Base-by-base conservation (phyloP, 129 eudicot genomes). In the Logfia minima region DNA sequence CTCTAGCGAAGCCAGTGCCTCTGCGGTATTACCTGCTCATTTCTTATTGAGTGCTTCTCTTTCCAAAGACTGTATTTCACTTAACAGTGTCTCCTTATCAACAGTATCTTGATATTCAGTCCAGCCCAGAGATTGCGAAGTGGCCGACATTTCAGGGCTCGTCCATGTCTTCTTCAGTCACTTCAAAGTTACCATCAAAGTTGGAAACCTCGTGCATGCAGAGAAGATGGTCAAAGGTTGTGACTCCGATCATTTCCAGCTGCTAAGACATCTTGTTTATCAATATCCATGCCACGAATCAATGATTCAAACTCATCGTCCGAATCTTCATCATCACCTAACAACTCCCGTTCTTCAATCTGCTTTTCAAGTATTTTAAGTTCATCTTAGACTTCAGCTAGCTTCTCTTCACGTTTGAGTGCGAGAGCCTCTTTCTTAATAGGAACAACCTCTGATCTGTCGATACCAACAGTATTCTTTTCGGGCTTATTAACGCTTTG, bases 51-150 rank as follows among this genome's bases (percentile, higher is more conserved):
- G 75, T 31, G 96, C 96, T 82, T 92, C 93, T 69, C 76, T 75
- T 82, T 89, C 89, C 58, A 92, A 83, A 32, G 88, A 82, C 39
- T 79, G 88, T 70, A 92, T 83, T 85, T 92, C 92, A 70, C 66
- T 79, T 74, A 24, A 55, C 7, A 80, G 58, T 45, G 75, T 66
- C 78, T 88, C 89, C 23, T 75, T 80, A n/a, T 86, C 84, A 77
- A 62, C 81, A 58, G 79, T 70, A 16, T 70, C 75, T 21, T 79
- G 62, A 9, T 90, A 97, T 61, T 88, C 96, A 23, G 80, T 84
- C 98, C 98, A 94, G 60, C 98, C 98, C 74, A 94, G 71, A 7
- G 97, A 94, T 75, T 89, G 84, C n/a, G 91, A 84, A 74, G 97
- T 92, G 75, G 90, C 87, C 5, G 89, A 77, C 62, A 94, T 82